Percentiles rank a stretch among this genome's conserved stretches.
Evolutionary conservation across 129 eudicot species (phyloP).

Genomic region (Artemisia argyi): DNA sequence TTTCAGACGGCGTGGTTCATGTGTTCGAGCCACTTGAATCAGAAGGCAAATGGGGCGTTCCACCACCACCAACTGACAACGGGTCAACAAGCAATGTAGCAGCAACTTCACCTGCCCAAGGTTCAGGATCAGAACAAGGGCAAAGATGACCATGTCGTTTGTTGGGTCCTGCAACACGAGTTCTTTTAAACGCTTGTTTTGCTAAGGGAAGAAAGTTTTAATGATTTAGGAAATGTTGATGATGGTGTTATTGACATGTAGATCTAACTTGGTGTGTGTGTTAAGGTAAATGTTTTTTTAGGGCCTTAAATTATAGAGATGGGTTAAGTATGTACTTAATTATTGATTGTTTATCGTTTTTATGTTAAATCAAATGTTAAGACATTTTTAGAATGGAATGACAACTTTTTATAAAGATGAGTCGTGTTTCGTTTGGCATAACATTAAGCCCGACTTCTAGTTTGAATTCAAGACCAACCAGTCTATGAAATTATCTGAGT

Average conservation of each 20-base stretch:
- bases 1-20: constrained; percentile 86
- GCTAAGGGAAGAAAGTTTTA: constrained; percentile 14
- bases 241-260: constrained; percentile 28
- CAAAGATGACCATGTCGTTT: constrained; percentile 49
- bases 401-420: not conserved
- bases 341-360: not conserved
- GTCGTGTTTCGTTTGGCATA: not conserved
- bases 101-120: constrained; percentile 65
- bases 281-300: constrained; percentile 28
- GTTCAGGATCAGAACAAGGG: constrained; percentile 73
- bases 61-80: constrained; percentile 83
- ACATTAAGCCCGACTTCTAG: no score
- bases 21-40: constrained; percentile 95
- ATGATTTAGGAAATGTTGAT: constrained; percentile 19
- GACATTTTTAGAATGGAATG: not conserved
- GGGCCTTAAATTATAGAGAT: constrained; percentile 18
- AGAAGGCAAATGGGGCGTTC: constrained; percentile 90
- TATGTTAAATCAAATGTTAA: not conserved
- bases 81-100: constrained; percentile 69
- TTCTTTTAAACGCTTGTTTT: constrained; percentile 42
- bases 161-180: constrained; percentile 30
- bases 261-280: constrained; percentile 35
- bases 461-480: no score
- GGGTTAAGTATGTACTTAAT: not conserved
- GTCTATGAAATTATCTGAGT: no score